Evolutionary conservation across 1,284 basidiomycete species (phyloP), one percentile per base, ranked within the genome.

Genomic region (Rhodotorula mucilaginosa): DNA sequence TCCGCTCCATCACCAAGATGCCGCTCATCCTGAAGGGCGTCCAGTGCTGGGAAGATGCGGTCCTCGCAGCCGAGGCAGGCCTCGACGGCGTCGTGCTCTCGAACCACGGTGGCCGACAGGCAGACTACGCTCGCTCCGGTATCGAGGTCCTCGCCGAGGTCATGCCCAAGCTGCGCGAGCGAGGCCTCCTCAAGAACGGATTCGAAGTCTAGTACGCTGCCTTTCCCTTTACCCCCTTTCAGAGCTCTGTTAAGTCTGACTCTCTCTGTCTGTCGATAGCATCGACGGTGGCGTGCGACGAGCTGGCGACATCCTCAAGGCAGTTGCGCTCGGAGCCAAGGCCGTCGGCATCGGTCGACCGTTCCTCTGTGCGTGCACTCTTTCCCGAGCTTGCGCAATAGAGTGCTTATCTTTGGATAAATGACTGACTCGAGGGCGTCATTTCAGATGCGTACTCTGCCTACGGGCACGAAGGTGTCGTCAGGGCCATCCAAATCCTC

Each of bases 211-310:
- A 92, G 72, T 71, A 57, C 21, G 58, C n/a, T n/a, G 10, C 23
- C 49, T 6, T 51, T 13, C 2, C n/a, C 18, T 5, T 54, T 5
- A 26, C 29, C 26, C 5, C 13, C 5, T 19, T 18, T 18, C 18
- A 51, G 23, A 7, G 19, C 18, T 51, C 23, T 3, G 2, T 1
- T 19, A 23, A 5, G 18, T 19, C 23, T 51, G 49, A 51, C 49
- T 7, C 13, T 21, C 49, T 18, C 1, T 21, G 49, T 18, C 4
- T 47, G 21, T 63, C 1, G 39, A 44, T 44, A 70, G 69, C 79
- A 87, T 97, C 12, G 95, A 97, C 79, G 94, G 95, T 26, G 95
- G 95, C 68, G 91, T 97, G 15, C 86, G 95, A 65, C 85, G 94
- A 58, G 92, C 92, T 0, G 93, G 78, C 16, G 95, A 98, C 80